phyloP scores from a whole-genome alignment of 495 filamentous ascomycete species.

The Chaetomium cochliodes region DNA sequence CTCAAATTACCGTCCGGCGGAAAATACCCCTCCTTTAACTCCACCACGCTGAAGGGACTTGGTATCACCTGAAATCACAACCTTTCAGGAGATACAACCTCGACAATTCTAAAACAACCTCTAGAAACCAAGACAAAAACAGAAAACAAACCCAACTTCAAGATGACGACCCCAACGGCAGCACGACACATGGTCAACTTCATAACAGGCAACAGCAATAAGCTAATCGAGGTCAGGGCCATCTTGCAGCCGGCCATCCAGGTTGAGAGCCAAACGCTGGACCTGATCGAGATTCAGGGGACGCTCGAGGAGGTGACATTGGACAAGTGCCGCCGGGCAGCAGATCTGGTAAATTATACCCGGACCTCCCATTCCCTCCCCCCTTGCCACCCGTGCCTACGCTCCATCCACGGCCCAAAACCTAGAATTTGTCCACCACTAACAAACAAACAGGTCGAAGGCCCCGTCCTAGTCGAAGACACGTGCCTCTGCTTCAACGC shows the following conservation, averaged over 20 bases:
- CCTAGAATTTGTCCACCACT: too few relatives aligned
- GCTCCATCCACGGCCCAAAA: not conserved
- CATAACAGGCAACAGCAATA: slow-evolving; percentile 94
- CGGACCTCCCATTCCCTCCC: too few relatives aligned
- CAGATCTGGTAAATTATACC: slow-evolving; percentile 53
- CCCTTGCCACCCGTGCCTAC: too few relatives aligned
- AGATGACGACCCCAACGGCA: slow-evolving; percentile 22
- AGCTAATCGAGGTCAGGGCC: slow-evolving; percentile 79
- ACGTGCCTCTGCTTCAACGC: slow-evolving; percentile 92
- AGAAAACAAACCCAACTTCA: slow-evolving; percentile 10
- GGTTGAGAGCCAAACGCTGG: slow-evolving; percentile 69
- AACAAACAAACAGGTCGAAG: slow-evolving; percentile 58
- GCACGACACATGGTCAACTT: slow-evolving; percentile 64
- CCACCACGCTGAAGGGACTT: not conserved
- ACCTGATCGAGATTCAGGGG: slow-evolving; percentile 88
- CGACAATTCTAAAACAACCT: not conserved
- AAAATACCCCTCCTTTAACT: slow-evolving; percentile 7
- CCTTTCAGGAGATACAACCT: slow-evolving; percentile 9
- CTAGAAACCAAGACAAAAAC: slow-evolving; percentile 6
- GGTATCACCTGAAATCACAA: not conserved
- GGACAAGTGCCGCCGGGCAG: slow-evolving; percentile 82
- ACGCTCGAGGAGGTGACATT: slow-evolving; percentile 84
- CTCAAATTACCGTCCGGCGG: slow-evolving; percentile 2
- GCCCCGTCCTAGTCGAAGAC: slow-evolving; percentile 93
- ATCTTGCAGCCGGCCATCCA: slow-evolving; percentile 75